Percentiles rank a stretch among this genome's conserved stretches.
Conservation (phyloP, 1,284 basidiomycete genomes). For the Lentinula novae-zelandiae region DNA sequence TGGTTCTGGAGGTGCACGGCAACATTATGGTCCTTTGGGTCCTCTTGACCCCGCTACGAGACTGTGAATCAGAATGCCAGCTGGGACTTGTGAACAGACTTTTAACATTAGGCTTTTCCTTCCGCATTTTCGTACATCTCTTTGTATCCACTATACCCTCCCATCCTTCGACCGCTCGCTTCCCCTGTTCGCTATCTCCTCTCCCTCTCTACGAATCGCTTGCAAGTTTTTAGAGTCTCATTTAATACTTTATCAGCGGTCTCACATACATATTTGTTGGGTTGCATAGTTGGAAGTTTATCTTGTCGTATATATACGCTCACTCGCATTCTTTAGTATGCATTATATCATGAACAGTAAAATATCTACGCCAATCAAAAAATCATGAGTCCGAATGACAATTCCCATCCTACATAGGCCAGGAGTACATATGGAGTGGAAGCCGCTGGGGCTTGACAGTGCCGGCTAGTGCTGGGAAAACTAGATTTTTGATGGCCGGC, state of each 20-base stretch:
- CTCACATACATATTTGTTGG: neutral
- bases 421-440: no score
- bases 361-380: no score
- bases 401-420: no score
- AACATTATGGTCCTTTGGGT: conserved; percentile 72
- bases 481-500: no score
- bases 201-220: conserved; percentile 16
- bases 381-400: no score
- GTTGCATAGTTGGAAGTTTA: neutral
- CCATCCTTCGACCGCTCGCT: conserved; percentile 20
- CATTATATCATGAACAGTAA: neutral
- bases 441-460: no score
- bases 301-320: neutral
- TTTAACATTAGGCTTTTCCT: conserved; percentile 5
- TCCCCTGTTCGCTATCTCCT: conserved; percentile 17
- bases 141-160: conserved; percentile 34
- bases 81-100: conserved; percentile 6
- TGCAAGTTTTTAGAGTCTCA: conserved; percentile 20
- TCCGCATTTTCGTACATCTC: conserved; percentile 10
- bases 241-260: conserved; percentile 8
- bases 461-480: no score
- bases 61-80: conserved; percentile 28
- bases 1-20: conserved; percentile 32
- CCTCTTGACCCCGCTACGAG: conserved; percentile 64
- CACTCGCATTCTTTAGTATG: neutral